Percentiles rank a stretch among this genome's conserved stretches.
Evolutionary conservation across 1,284 basidiomycete species (phyloP).

Genomic region (Puccinia hordei): DNA sequence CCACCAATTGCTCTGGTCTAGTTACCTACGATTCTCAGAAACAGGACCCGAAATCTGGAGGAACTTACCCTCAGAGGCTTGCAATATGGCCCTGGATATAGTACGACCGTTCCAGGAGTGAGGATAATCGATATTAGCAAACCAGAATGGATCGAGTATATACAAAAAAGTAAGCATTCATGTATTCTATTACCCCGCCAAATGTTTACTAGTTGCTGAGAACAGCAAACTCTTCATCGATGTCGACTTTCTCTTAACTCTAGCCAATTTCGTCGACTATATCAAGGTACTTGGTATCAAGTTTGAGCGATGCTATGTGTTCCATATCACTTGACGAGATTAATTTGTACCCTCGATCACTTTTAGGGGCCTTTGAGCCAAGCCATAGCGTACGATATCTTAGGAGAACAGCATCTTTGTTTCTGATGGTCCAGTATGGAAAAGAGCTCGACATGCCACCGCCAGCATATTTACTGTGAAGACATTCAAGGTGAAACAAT

Average conservation of each 20-base stretch:
- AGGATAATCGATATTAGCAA: slow-evolving; percentile 49
- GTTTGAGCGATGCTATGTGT: neutral
- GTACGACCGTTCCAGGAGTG: slow-evolving; percentile 34
- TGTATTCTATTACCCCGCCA: no score
- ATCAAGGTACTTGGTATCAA: slow-evolving; percentile 21
- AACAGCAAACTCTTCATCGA: no score
- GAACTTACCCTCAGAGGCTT: neutral
- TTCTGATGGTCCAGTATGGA: slow-evolving; percentile 36
- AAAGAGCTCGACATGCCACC: slow-evolving; percentile 27
- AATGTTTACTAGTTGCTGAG: no score
- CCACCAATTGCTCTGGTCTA: neutral
- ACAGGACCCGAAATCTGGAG: neutral
- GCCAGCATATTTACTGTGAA: slow-evolving; percentile 26
- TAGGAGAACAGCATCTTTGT: slow-evolving; percentile 46
- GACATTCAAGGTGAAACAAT: slow-evolving; percentile 30
- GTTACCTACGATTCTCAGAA: neutral
- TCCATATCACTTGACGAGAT: neutral
- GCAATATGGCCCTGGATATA: slow-evolving; percentile 31
- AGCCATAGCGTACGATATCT: slow-evolving; percentile 30
- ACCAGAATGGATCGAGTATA: slow-evolving; percentile 48
- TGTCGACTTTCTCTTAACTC: neutral
- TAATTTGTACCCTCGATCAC: neutral
- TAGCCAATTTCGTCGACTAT: slow-evolving; percentile 46
- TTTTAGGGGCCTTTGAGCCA: slow-evolving; percentile 1
- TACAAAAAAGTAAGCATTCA: slow-evolving; percentile 41